These are phyloP conservation scores for Ceratobasidium sp. DNA, from an alignment of 1,284 basidiomycete genomes.

Conservation along the genomic window DNA sequence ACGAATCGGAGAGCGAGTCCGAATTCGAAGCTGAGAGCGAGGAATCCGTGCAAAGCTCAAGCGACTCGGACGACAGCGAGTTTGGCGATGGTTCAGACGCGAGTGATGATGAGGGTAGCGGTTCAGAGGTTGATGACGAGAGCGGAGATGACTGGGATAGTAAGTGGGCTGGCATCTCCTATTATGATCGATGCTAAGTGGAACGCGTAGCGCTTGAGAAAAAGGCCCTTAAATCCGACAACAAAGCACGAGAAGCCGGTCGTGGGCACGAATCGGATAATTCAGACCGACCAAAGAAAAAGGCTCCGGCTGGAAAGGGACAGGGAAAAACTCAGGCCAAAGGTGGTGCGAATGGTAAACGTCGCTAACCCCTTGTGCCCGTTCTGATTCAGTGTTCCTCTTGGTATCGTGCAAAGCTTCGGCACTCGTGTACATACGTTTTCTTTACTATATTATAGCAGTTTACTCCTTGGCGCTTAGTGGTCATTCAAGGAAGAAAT, in stretches of 20 bases:
- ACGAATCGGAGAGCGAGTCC: constrained; percentile 79
- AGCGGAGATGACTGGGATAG: constrained; percentile 93
- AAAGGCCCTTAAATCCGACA: constrained; percentile 87
- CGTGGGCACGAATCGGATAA: constrained; percentile 70
- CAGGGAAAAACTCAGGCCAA: constrained; percentile 33
- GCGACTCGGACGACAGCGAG: constrained; percentile 68
- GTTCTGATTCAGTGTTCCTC: neutral
- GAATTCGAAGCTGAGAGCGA: constrained; percentile 77
- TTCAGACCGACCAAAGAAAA: constrained; percentile 77
- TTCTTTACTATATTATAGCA: neutral
- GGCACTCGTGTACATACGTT: neutral
- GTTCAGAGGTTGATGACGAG: constrained; percentile 74
- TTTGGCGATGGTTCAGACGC: constrained; percentile 70
- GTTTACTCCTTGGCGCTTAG: too few species aligned
- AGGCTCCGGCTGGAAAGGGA: constrained; percentile 52
- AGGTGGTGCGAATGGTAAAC: constrained; percentile 25
- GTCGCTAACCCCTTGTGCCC: neutral
- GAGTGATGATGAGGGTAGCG: constrained; percentile 74
- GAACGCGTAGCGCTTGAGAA: constrained; percentile 77
- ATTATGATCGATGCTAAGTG: neutral
- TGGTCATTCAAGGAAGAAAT: too few species aligned
- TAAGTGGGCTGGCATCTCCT: neutral
- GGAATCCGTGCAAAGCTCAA: constrained; percentile 60
- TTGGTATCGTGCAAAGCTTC: neutral
- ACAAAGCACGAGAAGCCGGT: constrained; percentile 68